These are phyloP conservation scores for Rubus idaeus DNA, from an alignment of 306 rosid genomes.

Conservation along the genomic window DNA sequence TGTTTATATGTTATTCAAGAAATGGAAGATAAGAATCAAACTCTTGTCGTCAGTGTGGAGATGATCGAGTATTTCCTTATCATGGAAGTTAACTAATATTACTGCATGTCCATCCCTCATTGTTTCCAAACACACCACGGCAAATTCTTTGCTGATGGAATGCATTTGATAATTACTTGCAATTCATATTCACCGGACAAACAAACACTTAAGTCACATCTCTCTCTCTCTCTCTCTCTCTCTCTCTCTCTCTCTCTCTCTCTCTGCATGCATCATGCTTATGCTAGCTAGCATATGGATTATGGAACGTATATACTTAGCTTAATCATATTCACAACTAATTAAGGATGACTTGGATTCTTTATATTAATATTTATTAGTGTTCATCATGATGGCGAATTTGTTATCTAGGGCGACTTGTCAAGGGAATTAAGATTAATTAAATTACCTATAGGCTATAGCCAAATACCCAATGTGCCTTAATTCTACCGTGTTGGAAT, in stretches of 20 bases:
- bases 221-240: conserved; percentile 6
- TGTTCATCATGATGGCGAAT: not conserved
- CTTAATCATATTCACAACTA: not conserved
- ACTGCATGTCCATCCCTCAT: not conserved
- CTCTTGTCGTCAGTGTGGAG: too few relatives aligned
- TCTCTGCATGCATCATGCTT: conserved; percentile 9
- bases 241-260: not conserved
- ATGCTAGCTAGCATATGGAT: not conserved
- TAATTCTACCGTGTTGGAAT: not conserved
- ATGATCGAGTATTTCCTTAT: too few relatives aligned
- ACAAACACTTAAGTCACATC: not conserved
- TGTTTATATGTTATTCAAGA: too few relatives aligned
- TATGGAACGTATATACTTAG: not conserved
- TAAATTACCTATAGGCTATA: not conserved
- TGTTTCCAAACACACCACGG: not conserved
- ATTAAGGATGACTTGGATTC: not conserved
- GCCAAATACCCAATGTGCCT: not conserved
- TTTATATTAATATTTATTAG: not conserved
- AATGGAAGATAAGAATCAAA: too few relatives aligned
- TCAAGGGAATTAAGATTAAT: not conserved
- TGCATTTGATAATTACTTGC: not conserved
- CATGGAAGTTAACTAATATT: not conserved
- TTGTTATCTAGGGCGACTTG: not conserved
- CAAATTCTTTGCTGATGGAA: not conserved
- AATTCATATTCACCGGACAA: not conserved